Base-by-base conservation (phyloP, 495 filamentous ascomycete genomes). In the Amniculicola lignicola region DNA sequence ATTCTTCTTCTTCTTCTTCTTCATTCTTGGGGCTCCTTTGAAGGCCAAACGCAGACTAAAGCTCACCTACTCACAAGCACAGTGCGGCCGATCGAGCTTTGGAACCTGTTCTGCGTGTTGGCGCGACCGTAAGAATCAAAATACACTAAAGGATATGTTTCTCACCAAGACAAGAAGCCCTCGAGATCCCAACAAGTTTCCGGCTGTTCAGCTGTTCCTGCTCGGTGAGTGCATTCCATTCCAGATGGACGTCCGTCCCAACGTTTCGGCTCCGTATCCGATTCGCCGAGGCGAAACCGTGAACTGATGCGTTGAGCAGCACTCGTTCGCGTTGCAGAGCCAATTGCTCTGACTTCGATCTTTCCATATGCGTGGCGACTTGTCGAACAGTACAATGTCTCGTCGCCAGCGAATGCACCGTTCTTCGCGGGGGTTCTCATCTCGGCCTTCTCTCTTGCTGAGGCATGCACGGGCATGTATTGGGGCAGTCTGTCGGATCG, bases 351-450 rank as follows among this genome's bases (percentile, higher is more conserved):
- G 56, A 91, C 88, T 2, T 90, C 86, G 66, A 88, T 91, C 71
- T 87, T 90, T 54, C 88, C 88, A 14, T 95, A 94, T 71, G 87
- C 90, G 51, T 94, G 86, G 83, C 81, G 84, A 57, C 82, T 91
- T 70, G 82, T 90, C 63, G 83, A 82, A 67, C 76, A 85, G 59
- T 87, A 88, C 65, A 57, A 87, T 50, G 73, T 90, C 68, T 85
- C 80, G 57, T 76, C 78, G 59, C 77, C 79, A 52, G 71, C 77
- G 62, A 80, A 88, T 75, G 88, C 88, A 60, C 86, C 87, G 24
- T 87, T 92, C 72, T 91, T 82, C 59, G 88, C 89, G 48, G 90
- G 90, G 23, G 77, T 95, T 58, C 82, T 95, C 68, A 87, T 92
- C 63, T 89, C 88, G 21, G 82, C 87, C 52, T 95, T 95, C 64